Evolutionary conservation across 495 filamentous ascomycete species (phyloP).

Genomic region (Penicillium antarcticum): DNA sequence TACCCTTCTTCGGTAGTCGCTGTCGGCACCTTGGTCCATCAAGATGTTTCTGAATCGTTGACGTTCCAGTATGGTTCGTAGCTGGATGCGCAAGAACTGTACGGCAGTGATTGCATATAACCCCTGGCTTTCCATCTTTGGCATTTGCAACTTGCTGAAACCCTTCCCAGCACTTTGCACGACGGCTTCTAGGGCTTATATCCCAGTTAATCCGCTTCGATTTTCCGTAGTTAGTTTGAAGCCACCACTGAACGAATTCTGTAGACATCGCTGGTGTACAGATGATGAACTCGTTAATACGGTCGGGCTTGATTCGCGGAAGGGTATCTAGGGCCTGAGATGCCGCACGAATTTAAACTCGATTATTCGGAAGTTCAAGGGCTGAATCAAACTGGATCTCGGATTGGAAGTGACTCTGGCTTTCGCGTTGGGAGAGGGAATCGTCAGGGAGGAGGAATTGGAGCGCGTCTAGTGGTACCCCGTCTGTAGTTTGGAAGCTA

Average conservation of each 20-base stretch:
- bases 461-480: background rate
- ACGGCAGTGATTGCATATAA: conserved; percentile 5
- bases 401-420: background rate
- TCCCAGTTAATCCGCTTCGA: conserved; percentile 3
- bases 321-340: background rate
- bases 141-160: conserved; percentile 7
- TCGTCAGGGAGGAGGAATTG: background rate
- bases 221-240: background rate
- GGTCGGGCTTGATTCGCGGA: background rate
- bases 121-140: conserved; percentile 3
- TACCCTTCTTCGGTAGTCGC: background rate
- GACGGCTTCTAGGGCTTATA: background rate
- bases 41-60: conserved; percentile 1
- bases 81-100: conserved; percentile 4
- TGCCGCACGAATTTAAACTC: background rate
- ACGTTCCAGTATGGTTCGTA: background rate
- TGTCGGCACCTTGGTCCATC: background rate
- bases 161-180: background rate
- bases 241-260: conserved; percentile 5
- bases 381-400: background rate
- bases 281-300: background rate
- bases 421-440: background rate
- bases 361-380: background rate
- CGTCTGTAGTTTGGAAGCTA: background rate
- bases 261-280: background rate